Percentiles rank a stretch among this genome's conserved stretches.
Evolutionary conservation across 148 eudicot genomes (phyloP).

Genomic region (Rheum nobile): DNA sequence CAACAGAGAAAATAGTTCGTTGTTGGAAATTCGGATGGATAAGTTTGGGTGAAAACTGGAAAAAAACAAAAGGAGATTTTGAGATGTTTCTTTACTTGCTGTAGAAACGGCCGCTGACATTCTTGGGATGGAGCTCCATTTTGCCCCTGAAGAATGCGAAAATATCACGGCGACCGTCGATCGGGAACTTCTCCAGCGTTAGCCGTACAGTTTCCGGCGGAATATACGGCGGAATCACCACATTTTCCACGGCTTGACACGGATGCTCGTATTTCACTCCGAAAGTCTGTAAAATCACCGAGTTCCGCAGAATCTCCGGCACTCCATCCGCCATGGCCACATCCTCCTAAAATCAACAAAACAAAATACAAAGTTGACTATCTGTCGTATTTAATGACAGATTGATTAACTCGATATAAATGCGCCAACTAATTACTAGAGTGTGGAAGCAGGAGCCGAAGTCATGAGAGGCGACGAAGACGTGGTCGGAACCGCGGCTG

Average conservation of each 20-base stretch:
- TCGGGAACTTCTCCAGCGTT: constrained; percentile 39
- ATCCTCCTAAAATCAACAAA: constrained; percentile 39
- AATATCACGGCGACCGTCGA: constrained; percentile 54
- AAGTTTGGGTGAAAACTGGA: background rate
- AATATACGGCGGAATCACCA: constrained; percentile 70
- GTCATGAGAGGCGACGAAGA: constrained; percentile 83
- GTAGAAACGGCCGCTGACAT: constrained; percentile 84
- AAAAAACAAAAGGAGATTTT: background rate
- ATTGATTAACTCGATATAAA: background rate
- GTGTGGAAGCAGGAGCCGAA: constrained; percentile 88
- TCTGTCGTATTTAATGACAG: background rate
- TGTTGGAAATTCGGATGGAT: background rate
- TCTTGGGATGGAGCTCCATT: constrained; percentile 85
- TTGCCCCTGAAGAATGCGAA: constrained; percentile 88
- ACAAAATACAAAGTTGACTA: background rate
- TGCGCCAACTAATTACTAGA: constrained; percentile 27
- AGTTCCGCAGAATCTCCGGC: constrained; percentile 38
- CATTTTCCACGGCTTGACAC: constrained; percentile 59
- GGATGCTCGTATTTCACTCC: constrained; percentile 66
- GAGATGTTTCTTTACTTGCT: constrained; percentile 46
- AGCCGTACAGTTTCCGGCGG: constrained; percentile 39
- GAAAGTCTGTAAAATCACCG: constrained; percentile 67
- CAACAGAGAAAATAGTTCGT: background rate
- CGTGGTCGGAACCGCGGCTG: constrained; percentile 54
- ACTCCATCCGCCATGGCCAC: constrained; percentile 69